Evolutionary conservation across 768 basidiomycete genomes (phyloP).

Genomic region (Mrakia frigida): DNA sequence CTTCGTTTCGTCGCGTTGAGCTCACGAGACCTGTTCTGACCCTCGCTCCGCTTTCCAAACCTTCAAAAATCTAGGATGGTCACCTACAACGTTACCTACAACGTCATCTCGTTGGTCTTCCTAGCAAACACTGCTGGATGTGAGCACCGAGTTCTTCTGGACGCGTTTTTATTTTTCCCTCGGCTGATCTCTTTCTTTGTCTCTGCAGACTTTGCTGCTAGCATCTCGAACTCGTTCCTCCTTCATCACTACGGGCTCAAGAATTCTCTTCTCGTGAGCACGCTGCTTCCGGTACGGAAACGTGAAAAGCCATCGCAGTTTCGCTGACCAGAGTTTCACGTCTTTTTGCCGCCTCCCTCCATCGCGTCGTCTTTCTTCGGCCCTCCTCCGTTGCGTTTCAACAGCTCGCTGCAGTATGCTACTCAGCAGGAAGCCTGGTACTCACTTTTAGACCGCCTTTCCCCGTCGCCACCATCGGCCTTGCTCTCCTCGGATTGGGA

Average conservation of each 20-base stretch:
- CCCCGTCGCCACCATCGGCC: slow-evolving; percentile 27
- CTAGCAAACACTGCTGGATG: slow-evolving; percentile 29
- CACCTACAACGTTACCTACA: slow-evolving; percentile 32
- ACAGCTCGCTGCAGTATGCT: slow-evolving; percentile 15
- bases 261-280: slow-evolving; percentile 21
- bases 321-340: too few species aligned
- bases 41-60: neutral
- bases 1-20: neutral
- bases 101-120: slow-evolving; percentile 35
- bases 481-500: slow-evolving; percentile 34
- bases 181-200: neutral
- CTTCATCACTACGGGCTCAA: slow-evolving; percentile 36
- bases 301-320: too few species aligned
- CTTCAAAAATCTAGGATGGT: neutral
- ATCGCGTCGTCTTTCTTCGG: too few species aligned
- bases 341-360: too few species aligned
- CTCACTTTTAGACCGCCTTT: slow-evolving; percentile 33
- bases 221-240: slow-evolving; percentile 31
- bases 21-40: neutral
- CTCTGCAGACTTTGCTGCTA: slow-evolving; percentile 21
- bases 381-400: neutral
- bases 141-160: neutral
- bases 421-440: slow-evolving; percentile 13
- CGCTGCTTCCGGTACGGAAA: too few species aligned
- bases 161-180: neutral